These are phyloP conservation scores for Cucurbitaria berberidis DNA, from an alignment of 2,329 filamentous ascomycete genomes.

Conservation along the genomic window DNA sequence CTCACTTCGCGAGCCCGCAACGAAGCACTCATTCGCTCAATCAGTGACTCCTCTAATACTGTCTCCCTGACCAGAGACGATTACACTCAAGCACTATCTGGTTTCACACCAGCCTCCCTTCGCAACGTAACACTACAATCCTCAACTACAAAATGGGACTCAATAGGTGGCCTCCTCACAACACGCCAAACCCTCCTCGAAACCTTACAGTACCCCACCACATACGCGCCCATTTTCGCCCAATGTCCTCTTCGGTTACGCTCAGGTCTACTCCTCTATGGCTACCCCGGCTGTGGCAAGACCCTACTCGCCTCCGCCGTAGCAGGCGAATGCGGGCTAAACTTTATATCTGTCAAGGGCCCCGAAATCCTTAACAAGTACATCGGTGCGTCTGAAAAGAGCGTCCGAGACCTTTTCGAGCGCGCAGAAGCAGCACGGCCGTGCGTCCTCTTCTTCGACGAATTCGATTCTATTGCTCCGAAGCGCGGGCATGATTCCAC, in stretches of 20 bases:
- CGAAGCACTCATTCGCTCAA: constrained; percentile 87
- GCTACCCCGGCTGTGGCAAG: constrained; percentile 95
- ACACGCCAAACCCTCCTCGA: constrained; percentile 92
- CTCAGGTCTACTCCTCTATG: constrained; percentile 90
- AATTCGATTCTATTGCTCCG: constrained; percentile 97
- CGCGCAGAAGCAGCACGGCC: constrained; percentile 88
- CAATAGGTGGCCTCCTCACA: constrained; percentile 85
- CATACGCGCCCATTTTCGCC: constrained; percentile 96
- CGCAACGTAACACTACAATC: constrained; percentile 93
- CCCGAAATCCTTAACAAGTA: constrained; percentile 99
- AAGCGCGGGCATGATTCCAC: constrained; percentile 97
- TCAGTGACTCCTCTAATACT: constrained; percentile 53
- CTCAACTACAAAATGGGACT: constrained; percentile 88
- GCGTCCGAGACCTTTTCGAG: constrained; percentile 92
- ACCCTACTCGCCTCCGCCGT: constrained; percentile 94
- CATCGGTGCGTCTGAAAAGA: constrained; percentile 96
- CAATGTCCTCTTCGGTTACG: constrained; percentile 94
- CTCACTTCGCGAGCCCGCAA: constrained; percentile 87
- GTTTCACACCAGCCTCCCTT: constrained; percentile 92
- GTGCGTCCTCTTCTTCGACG: constrained; percentile 97
- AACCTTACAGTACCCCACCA: constrained; percentile 95
- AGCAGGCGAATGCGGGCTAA: constrained; percentile 96
- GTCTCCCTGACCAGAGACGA: constrained; percentile 74
- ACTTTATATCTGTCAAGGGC: constrained; percentile 98
- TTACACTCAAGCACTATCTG: constrained; percentile 83